phyloP scores from a whole-genome alignment of 2,329 filamentous ascomycete species.

The Beauveria sp. region DNA sequence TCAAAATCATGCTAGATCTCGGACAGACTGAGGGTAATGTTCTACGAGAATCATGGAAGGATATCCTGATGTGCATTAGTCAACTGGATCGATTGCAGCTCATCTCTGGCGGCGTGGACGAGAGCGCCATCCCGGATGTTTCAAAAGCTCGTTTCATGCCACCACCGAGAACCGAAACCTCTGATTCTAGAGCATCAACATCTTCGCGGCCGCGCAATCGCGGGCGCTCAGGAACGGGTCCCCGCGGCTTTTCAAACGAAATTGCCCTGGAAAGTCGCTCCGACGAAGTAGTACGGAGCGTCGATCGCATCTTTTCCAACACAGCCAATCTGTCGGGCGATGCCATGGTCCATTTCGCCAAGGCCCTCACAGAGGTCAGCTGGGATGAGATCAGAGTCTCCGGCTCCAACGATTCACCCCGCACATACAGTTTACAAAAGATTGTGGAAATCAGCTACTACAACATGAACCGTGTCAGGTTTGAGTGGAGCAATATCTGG shows the following conservation, averaged over 20 bases:
- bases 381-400: constrained; percentile 99
- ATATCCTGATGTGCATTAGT: constrained; percentile 89
- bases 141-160: constrained; percentile 70
- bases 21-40: constrained; percentile 89
- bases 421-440: constrained; percentile 96
- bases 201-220: constrained; percentile 44
- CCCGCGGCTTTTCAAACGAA: constrained; percentile 63
- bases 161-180: constrained; percentile 45
- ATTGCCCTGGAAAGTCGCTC: constrained; percentile 89
- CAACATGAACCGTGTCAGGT: constrained; percentile 97
- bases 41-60: constrained; percentile 86
- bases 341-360: constrained; percentile 91
- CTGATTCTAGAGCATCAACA: constrained; percentile 58
- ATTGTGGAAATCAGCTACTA: constrained; percentile 98
- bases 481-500: constrained; percentile 98
- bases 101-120: constrained; percentile 89
- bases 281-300: constrained; percentile 83
- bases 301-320: constrained; percentile 95
- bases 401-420: constrained; percentile 87
- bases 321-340: constrained; percentile 89
- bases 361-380: constrained; percentile 87
- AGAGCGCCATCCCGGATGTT: constrained; percentile 85
- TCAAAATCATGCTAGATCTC: constrained; percentile 86
- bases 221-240: constrained; percentile 47
- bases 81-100: constrained; percentile 93